phyloP scores from a whole-genome alignment of 768 basidiomycete species.

The Auricularia cornea region DNA sequence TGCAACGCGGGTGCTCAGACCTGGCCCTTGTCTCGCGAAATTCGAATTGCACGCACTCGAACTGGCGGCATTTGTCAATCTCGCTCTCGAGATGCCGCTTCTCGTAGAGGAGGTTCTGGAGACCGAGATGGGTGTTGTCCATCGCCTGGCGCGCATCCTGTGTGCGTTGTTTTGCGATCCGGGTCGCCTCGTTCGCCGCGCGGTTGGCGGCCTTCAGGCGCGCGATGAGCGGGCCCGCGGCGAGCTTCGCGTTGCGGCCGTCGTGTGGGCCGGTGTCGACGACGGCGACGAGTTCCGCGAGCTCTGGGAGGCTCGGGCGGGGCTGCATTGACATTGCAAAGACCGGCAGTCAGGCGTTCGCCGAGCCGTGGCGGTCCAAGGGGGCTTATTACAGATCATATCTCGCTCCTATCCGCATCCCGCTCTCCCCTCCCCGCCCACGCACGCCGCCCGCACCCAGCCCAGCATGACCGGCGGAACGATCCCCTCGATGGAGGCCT shows the following conservation, averaged over 20 bases:
- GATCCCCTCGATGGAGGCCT: conserved; percentile 83
- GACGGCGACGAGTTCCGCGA: neutral
- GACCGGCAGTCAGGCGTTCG: neutral
- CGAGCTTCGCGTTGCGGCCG: conserved; percentile 28
- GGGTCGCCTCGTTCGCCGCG: conserved; percentile 60
- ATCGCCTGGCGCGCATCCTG: conserved; percentile 73
- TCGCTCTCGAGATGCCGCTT: conserved; percentile 84
- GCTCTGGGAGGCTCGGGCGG: neutral
- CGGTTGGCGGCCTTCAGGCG: conserved; percentile 76
- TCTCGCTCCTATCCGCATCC: neutral
- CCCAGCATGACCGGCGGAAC: conserved; percentile 48
- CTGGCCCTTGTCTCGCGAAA: neutral
- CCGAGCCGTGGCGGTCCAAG: neutral
- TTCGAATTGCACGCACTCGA: conserved; percentile 53
- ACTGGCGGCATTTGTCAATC: conserved; percentile 88
- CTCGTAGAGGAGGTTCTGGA: conserved; percentile 84
- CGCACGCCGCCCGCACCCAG: too few relatives aligned
- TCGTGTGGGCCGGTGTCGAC: neutral
- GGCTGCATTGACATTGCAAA: neutral
- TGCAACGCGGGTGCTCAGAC: conserved; percentile 3
- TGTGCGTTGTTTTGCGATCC: conserved; percentile 56
- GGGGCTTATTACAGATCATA: neutral
- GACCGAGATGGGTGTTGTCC: conserved; percentile 80
- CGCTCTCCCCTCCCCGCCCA: conserved; percentile 10
- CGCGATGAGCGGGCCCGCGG: conserved; percentile 67